Percentiles rank a stretch among this genome's conserved stretches.
Evolutionary conservation across 2,329 filamentous ascomycete species (phyloP).

Genomic region (Diaporthe sp.): DNA sequence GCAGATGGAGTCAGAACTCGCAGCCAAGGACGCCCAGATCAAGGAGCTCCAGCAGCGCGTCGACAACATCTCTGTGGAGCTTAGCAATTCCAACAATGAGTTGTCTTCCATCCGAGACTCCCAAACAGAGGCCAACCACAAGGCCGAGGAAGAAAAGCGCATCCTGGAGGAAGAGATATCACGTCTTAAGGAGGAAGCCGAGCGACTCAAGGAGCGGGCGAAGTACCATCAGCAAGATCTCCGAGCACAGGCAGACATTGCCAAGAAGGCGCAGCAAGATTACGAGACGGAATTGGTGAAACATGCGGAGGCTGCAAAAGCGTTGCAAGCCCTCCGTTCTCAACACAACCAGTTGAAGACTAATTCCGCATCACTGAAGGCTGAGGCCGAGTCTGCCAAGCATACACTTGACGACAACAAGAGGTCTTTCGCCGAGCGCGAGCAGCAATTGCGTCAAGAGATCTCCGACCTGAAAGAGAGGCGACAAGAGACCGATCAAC

Average conservation of each 20-base stretch:
- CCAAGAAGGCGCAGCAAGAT: conserved; percentile 91
- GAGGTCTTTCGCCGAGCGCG: conserved; percentile 87
- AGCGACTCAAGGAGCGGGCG: conserved; percentile 82
- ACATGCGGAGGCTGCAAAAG: conserved; percentile 94
- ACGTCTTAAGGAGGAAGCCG: conserved; percentile 85
- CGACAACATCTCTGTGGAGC: conserved; percentile 85
- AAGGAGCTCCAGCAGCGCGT: conserved; percentile 85
- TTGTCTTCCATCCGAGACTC: conserved; percentile 83
- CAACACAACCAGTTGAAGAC: conserved; percentile 88
- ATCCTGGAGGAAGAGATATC: conserved; percentile 83
- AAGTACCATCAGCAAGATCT: conserved; percentile 92
- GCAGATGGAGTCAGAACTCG: conserved; percentile 81
- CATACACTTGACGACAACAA: conserved; percentile 83
- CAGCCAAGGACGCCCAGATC: conserved; percentile 84
- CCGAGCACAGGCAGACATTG: conserved; percentile 93
- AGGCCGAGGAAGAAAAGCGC: conserved; percentile 84
- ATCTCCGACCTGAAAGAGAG: conserved; percentile 82
- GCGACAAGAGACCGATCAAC: conserved; percentile 85
- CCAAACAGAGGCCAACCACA: conserved; percentile 79
- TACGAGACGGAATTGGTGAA: conserved; percentile 96
- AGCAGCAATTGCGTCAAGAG: conserved; percentile 85
- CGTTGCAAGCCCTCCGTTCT: conserved; percentile 80
- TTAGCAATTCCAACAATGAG: conserved; percentile 85
- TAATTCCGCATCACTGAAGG: conserved; percentile 78
- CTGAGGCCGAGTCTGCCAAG: conserved; percentile 89